A percentile compares a stretch with the other conserved stretches of the same genome.
These are phyloP conservation scores for Sphaerulina populicola DNA, from an alignment of 2,329 filamentous ascomycete species.

Conservation along the genomic window DNA sequence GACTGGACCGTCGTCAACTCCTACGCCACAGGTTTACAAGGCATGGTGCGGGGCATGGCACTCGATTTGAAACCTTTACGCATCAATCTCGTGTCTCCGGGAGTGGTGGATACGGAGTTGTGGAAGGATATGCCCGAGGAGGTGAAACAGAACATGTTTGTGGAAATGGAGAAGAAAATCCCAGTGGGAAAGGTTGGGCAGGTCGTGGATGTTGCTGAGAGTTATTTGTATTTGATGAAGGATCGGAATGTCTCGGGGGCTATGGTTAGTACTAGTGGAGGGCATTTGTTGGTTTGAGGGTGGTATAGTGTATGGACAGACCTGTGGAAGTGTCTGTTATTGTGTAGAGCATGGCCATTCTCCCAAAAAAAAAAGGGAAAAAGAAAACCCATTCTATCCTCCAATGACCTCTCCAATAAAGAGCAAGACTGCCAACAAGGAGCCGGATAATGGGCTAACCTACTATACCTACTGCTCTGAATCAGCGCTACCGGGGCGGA, in stretches of 20 bases:
- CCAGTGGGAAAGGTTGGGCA: constrained; percentile 33
- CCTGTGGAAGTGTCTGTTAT: no score
- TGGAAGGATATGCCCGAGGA: constrained; percentile 33
- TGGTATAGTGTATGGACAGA: no score
- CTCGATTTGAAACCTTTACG: constrained; percentile 56
- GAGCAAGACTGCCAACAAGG: no score
- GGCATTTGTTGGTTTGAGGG: constrained; percentile 23
- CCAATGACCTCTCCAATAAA: no score
- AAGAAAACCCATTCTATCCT: no score
- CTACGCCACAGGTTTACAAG: constrained; percentile 46
- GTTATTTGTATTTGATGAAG: constrained; percentile 43
- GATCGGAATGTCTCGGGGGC: constrained; percentile 42
- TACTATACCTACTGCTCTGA: no score
- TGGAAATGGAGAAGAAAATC: constrained; percentile 25
- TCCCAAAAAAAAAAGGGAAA: no score
- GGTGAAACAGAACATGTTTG: constrained; percentile 23
- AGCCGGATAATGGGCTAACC: no score
- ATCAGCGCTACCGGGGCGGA: no score
- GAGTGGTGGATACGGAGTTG: constrained; percentile 41
- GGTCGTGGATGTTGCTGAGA: constrained; percentile 41
- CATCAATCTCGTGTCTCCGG: constrained; percentile 55
- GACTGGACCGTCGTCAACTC: constrained; percentile 45
- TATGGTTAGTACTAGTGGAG: constrained; percentile 35
- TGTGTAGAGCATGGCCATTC: no score
- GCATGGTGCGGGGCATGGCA: constrained; percentile 50